Percentiles rank a stretch among this genome's conserved stretches.
Conservation (phyloP, 371 early-diverging fungal species). For the Rhizopus stolonifer region DNA sequence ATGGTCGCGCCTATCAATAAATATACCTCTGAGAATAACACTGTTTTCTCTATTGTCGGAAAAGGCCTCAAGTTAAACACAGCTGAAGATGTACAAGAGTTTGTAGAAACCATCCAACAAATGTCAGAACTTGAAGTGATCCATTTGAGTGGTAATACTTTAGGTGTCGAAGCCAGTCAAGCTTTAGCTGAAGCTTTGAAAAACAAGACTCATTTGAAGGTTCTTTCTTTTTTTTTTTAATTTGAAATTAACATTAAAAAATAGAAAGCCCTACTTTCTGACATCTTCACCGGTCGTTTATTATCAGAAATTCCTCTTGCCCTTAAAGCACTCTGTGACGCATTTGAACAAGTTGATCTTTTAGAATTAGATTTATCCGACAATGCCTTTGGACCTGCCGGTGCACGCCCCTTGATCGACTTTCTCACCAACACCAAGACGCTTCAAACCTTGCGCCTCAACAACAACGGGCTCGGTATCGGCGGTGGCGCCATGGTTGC, state of each 20-base stretch:
- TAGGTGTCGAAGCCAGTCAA: constrained; percentile 90
- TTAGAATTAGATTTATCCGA: constrained; percentile 89
- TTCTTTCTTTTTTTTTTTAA: constrained; percentile 21
- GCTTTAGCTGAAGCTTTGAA: constrained; percentile 79
- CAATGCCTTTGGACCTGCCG: constrained; percentile 97
- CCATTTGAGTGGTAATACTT: constrained; percentile 89
- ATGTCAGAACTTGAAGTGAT: constrained; percentile 72
- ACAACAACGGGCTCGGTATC: constrained; percentile 95
- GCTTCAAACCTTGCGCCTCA: constrained; percentile 80
- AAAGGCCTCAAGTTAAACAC: constrained; percentile 81
- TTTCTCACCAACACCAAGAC: constrained; percentile 79
- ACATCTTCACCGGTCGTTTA: constrained; percentile 94
- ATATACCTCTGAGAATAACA: constrained; percentile 43
- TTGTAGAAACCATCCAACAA: constrained; percentile 67
- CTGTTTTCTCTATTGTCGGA: constrained; percentile 63
- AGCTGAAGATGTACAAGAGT: constrained; percentile 76
- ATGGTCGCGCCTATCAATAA: constrained; percentile 45
- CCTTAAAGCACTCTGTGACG: constrained; percentile 81
- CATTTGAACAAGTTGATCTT: constrained; percentile 74
- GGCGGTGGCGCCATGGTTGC: constrained; percentile 90
- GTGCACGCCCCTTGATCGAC: constrained; percentile 83
- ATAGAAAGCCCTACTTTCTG: constrained; percentile 66
- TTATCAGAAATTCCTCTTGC: constrained; percentile 86
- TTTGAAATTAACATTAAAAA: neutral
- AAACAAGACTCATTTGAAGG: constrained; percentile 70